Base-by-base conservation (phyloP, 2,329 filamentous ascomycete species). In the Epichloe typhina region DNA sequence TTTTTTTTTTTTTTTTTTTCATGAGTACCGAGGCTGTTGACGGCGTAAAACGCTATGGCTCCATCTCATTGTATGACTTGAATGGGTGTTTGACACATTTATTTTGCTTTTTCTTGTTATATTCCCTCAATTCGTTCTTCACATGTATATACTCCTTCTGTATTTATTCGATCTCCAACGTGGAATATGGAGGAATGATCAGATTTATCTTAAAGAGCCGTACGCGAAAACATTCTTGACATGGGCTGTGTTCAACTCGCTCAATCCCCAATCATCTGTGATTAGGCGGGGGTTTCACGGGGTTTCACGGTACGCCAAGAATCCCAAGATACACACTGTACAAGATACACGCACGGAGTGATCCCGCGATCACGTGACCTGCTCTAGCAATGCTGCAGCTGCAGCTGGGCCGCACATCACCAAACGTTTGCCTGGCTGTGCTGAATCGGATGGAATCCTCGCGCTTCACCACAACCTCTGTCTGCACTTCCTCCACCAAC, bases 351-450 rank as follows among this genome's bases (percentile, higher is more conserved):
- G 17, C 17, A 23, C 40, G 31, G 42, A 48, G 53, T 50, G 61
- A 59, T 63, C 63, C 63, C 61, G 59, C 62, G 54, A 51, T 57
- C 65, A 67, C 65, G 65, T 67, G 64, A 67, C 57, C 53, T 33
- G 38, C 23, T 54, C 55, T 50, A 56, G 38, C 26, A 55, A 56
- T 53, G 31, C 50, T 50, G n/a, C 55, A 48, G 54, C 56, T 52
- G 54, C 43, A 56, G 61, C 23, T 42, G 50, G 45, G 60, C 59
- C 61, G 55, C 62, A 61, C 58, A 62, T 63, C 61, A 53, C 57
- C 59, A 59, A 57, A 57, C 46, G 45, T 26, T 46, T 38, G 49
- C 41, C 44, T 50, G n/a, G 35, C 15, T 15, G 23, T 49, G 23
- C 43, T 47, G 45, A 37, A 43, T 43, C 46, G n/a, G 15, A 43